Conservation (phyloP, 2,329 filamentous ascomycete species). For the Aspergillus alliaceus region DNA sequence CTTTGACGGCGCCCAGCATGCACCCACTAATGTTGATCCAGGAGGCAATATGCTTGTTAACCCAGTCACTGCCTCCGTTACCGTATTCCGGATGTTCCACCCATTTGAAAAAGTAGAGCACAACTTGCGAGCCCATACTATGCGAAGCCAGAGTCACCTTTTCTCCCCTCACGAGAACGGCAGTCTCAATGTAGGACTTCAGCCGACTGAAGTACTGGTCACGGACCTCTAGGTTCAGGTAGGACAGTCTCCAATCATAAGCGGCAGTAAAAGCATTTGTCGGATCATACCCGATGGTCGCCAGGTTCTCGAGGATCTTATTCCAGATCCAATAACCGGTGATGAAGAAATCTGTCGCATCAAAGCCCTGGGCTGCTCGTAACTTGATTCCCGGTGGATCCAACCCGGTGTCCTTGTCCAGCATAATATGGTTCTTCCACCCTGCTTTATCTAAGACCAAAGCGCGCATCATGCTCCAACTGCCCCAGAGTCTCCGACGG, state of each 20-base stretch:
- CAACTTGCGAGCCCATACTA: conserved; percentile 95
- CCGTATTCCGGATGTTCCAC: conserved; percentile 78
- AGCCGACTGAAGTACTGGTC: conserved; percentile 93
- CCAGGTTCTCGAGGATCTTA: conserved; percentile 96
- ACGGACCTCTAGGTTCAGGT: conserved; percentile 81
- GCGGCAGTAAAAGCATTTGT: conserved; percentile 67
- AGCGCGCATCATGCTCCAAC: conserved; percentile 98
- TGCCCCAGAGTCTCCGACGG: conserved; percentile 91
- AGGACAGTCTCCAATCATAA: conserved; percentile 92
- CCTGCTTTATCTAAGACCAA: conserved; percentile 87
- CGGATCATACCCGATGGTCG: conserved; percentile 93
- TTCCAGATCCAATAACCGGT: conserved; percentile 98
- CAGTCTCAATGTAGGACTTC: conserved; percentile 87
- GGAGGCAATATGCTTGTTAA: conserved; percentile 82
- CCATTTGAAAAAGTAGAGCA: conserved; percentile 78
- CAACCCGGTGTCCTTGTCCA: conserved; percentile 86
- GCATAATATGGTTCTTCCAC: conserved; percentile 97
- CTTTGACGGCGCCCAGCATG: conserved; percentile 94
- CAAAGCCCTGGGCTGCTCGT: conserved; percentile 91
- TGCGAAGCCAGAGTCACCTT: conserved; percentile 89
- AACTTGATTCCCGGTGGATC: conserved; percentile 90
- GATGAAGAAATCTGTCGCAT: conserved; percentile 86
- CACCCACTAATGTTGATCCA: conserved; percentile 99
- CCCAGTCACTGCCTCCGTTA: conserved; percentile 81
- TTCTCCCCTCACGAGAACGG: conserved; percentile 67